These are phyloP conservation scores for Chlorella sp. DNA, from an alignment of 139 green algal genomes.

Conservation along the genomic window DNA sequence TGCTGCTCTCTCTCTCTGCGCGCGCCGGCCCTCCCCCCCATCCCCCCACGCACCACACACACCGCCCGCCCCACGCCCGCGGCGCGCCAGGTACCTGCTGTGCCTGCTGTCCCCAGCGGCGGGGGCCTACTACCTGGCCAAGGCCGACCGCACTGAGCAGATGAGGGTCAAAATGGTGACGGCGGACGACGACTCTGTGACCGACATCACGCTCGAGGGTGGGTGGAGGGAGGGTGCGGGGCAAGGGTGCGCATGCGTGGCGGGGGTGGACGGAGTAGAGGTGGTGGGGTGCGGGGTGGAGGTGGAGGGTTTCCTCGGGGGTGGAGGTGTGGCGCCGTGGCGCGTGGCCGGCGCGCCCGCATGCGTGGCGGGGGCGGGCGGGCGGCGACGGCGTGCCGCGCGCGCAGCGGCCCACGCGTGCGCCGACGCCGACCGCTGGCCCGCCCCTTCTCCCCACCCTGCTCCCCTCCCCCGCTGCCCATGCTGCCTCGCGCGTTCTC, in stretches of 20 bases:
- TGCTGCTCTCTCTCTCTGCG: background rate
- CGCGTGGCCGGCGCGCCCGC: background rate
- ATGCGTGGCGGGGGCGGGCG: background rate
- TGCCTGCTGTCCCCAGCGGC: slow-evolving; percentile 71
- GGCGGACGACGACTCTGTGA: slow-evolving; percentile 80
- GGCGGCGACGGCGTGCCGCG: background rate
- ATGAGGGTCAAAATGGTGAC: slow-evolving; percentile 90
- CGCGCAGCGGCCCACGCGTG: no score
- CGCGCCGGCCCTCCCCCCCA: background rate
- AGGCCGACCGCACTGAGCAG: slow-evolving; percentile 63
- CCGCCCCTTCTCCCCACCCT: background rate
- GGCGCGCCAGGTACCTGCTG: slow-evolving; percentile 87
- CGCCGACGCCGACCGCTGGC: no score
- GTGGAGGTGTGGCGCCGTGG: background rate
- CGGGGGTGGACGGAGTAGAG: no score
- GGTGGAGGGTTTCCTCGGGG: background rate
- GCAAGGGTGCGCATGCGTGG: no score
- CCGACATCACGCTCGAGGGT: slow-evolving; percentile 86
- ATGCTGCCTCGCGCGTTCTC: no score
- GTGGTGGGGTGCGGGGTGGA: background rate
- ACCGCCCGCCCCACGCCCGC: slow-evolving; percentile 52
- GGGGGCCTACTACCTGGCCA: slow-evolving; percentile 81
- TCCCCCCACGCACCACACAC: no score
- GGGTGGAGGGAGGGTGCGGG: no score
- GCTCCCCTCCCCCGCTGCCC: no score